A percentile compares a stretch with the other conserved stretches of the same genome.
Evolutionary conservation across 169 alveolate species (phyloP).

Genomic region (Theileria sp.): DNA sequence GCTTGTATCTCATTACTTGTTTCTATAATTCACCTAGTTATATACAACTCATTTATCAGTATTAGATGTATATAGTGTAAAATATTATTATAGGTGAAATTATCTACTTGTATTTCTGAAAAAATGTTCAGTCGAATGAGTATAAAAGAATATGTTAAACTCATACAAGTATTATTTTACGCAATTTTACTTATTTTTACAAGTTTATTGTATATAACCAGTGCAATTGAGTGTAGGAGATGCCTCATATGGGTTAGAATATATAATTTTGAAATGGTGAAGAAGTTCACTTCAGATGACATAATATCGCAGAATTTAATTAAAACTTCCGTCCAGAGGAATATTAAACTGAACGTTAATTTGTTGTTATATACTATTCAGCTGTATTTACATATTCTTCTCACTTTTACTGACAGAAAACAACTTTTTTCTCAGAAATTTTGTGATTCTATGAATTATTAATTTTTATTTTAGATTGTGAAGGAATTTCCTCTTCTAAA

Average conservation of each 20-base stretch:
- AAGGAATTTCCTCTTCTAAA: constrained; percentile 47
- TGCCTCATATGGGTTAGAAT: constrained; percentile 34
- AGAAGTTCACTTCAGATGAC: constrained; percentile 71
- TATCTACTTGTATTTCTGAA: constrained; percentile 4
- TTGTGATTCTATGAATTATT: neutral
- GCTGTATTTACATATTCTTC: neutral
- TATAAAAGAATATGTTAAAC: constrained; percentile 19
- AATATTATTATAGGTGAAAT: neutral
- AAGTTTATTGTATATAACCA: neutral
- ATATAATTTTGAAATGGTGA: constrained; percentile 40
- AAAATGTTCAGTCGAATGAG: constrained; percentile 9
- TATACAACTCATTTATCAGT: neutral
- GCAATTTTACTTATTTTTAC: neutral
- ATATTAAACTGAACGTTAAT: constrained; percentile 77
- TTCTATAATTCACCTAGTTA: neutral
- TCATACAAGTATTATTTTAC: constrained; percentile 18
- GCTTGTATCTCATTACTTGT: constrained; percentile 17
- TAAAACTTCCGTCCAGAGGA: constrained; percentile 85
- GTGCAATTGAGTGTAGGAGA: constrained; percentile 16
- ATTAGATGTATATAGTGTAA: neutral
- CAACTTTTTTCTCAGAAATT: neutral
- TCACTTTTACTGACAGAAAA: neutral
- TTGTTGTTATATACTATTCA: neutral
- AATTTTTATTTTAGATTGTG: constrained; percentile 30
- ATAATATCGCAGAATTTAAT: constrained; percentile 82